Evolutionary conservation across 345 rosid species (phyloP).

Genomic region (Ceriops tagal): DNA sequence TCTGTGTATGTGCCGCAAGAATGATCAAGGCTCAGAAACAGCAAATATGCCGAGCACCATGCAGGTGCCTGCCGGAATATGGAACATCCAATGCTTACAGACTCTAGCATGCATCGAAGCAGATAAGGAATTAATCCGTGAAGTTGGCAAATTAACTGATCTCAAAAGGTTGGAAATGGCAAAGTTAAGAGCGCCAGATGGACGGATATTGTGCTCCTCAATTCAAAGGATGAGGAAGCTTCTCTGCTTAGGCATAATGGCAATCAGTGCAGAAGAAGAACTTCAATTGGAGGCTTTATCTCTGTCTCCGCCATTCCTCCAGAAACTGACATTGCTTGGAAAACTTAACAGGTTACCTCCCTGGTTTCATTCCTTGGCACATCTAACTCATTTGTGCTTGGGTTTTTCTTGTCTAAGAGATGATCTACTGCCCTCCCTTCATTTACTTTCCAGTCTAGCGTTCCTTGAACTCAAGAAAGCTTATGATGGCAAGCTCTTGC

Average conservation of each 20-base stretch:
- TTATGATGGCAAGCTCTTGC: constrained; percentile 17
- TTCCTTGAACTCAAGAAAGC: constrained; percentile 26
- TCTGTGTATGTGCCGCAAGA: constrained; percentile 10
- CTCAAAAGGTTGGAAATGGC: constrained; percentile 28
- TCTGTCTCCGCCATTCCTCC: constrained; percentile 23
- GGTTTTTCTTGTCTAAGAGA: constrained; percentile 16
- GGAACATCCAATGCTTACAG: constrained; percentile 19
- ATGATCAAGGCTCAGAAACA: constrained; percentile 9
- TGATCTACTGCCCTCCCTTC: constrained; percentile 20
- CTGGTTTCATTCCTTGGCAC: constrained; percentile 19
- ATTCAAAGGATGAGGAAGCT: constrained; percentile 27
- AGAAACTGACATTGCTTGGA: constrained; percentile 29
- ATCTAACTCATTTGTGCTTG: constrained; percentile 24
- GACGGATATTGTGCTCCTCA: constrained; percentile 25
- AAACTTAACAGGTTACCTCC: constrained; percentile 18
- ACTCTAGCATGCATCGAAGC: constrained; percentile 29
- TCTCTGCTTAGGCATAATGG: constrained; percentile 15
- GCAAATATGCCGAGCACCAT: not conserved
- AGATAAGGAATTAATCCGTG: constrained; percentile 13
- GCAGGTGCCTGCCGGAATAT: constrained; percentile 23
- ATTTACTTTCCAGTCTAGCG: constrained; percentile 15
- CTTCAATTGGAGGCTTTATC: constrained; percentile 23
- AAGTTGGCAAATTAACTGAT: constrained; percentile 24
- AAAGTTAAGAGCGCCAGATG: constrained; percentile 22
- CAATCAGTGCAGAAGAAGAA: constrained; percentile 19